Conservation (phyloP, 108 stramenopile species). For the Cyclotella choctawhatcheeana region DNA sequence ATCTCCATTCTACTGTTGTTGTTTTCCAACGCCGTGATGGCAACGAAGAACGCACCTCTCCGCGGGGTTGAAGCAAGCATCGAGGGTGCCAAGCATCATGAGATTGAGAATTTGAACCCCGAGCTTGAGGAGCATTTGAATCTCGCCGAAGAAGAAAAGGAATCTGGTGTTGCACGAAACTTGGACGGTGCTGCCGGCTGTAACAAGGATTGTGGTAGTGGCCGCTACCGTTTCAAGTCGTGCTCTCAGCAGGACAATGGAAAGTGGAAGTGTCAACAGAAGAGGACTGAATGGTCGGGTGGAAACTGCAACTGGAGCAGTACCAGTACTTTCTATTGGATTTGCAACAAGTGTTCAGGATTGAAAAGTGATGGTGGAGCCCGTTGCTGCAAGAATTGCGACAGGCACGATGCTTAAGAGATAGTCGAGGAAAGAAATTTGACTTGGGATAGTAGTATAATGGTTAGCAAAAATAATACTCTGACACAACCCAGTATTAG, state of each 20-base stretch:
- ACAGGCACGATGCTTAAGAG: not conserved
- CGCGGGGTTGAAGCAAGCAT: not conserved
- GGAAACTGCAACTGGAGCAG: not conserved
- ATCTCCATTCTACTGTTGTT: not conserved
- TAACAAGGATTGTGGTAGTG: not conserved
- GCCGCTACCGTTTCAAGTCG: not conserved
- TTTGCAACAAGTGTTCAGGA: not conserved
- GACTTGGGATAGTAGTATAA: not conserved
- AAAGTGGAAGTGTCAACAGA: not conserved
- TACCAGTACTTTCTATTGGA: not conserved
- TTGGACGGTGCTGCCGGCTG: not conserved
- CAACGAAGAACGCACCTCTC: not conserved
- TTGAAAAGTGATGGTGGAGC: not conserved
- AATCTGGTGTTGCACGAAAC: not conserved
- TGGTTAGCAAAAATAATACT: too few species aligned
- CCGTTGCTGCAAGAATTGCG: not conserved
- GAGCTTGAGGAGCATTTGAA: not conserved
- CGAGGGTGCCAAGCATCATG: not conserved
- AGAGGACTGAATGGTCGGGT: not conserved
- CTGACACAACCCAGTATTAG: not conserved
- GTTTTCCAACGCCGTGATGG: not conserved
- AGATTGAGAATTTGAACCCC: not conserved
- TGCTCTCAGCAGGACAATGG: not conserved
- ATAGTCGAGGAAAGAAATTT: not conserved
- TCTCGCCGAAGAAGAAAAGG: not conserved